Evolutionary conservation across 495 filamentous ascomycete species (phyloP).

Genomic region (Penicillium diatomitis): DNA sequence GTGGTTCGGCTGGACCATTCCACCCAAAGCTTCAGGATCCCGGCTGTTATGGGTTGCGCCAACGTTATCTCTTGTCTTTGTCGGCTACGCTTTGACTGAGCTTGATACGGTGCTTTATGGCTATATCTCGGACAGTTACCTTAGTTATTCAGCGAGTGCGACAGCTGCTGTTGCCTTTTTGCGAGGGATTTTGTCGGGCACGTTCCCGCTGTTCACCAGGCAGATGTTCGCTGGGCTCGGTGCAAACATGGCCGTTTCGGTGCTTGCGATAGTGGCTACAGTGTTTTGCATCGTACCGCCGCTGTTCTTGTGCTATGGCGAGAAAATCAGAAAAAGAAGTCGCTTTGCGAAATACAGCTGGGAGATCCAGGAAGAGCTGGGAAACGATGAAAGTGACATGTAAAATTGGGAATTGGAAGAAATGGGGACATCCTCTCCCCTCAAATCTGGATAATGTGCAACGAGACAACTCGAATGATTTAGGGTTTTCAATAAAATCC

Average conservation of each 20-base stretch:
- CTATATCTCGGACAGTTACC: constrained; percentile 46
- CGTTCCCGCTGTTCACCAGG: constrained; percentile 37
- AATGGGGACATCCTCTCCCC: not conserved
- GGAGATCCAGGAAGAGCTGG: constrained; percentile 25
- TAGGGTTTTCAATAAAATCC: too few relatives aligned
- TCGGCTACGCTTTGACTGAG: constrained; percentile 45
- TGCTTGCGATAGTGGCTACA: constrained; percentile 37
- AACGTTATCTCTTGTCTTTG: constrained; percentile 30
- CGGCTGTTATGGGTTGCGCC: constrained; percentile 33
- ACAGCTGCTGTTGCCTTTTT: constrained; percentile 40
- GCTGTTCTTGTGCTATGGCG: constrained; percentile 36
- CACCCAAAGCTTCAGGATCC: constrained; percentile 19
- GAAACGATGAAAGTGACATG: constrained; percentile 17
- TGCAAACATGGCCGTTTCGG: constrained; percentile 33
- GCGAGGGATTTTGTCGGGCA: constrained; percentile 33
- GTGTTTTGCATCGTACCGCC: constrained; percentile 36
- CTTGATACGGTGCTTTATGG: constrained; percentile 38
- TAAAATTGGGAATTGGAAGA: not conserved
- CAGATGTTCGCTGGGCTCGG: constrained; percentile 37
- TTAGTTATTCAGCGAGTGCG: constrained; percentile 41
- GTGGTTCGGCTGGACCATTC: constrained; percentile 47
- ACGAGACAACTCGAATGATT: too few relatives aligned
- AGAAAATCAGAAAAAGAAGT: constrained; percentile 32
- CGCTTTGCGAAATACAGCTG: constrained; percentile 39
- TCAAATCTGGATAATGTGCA: too few relatives aligned